Conservation (phyloP, 2,329 filamentous ascomycete species). For the Fusarium subtropicale region DNA sequence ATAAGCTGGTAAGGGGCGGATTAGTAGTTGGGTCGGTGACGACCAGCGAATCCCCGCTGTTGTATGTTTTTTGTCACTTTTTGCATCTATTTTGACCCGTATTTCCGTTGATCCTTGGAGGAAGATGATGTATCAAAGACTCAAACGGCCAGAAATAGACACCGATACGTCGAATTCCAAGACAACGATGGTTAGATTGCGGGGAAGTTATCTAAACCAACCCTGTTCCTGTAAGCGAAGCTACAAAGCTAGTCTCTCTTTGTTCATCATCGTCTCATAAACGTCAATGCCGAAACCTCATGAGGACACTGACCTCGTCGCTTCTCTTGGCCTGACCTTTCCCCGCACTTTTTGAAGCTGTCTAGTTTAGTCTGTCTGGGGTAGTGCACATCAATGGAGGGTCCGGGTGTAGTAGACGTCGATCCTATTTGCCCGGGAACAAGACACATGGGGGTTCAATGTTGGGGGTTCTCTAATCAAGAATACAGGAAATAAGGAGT, state of each 20-base stretch:
- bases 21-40: background rate
- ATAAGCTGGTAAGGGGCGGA: background rate
- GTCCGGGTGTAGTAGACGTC: slow-evolving; percentile 4
- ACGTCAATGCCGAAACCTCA: slow-evolving; percentile 20
- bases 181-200: slow-evolving; percentile 20
- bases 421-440: slow-evolving; percentile 33
- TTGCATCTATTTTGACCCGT: background rate
- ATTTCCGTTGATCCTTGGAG: background rate
- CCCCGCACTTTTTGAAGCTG: slow-evolving; percentile 37
- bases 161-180: slow-evolving; percentile 8
- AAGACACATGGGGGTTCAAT: background rate
- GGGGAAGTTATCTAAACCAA: slow-evolving; percentile 10
- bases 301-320: background rate
- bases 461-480: background rate
- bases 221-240: background rate
- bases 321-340: slow-evolving; percentile 14
- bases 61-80: background rate
- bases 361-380: slow-evolving; percentile 12
- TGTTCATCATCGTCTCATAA: slow-evolving; percentile 35
- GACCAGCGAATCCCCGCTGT: background rate
- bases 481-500: background rate
- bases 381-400: slow-evolving; percentile 14
- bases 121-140: background rate
- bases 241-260: background rate
- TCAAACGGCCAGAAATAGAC: background rate